Evolutionary conservation across 495 filamentous ascomycete genomes (phyloP), one percentile per base, ranked within the genome.

Genomic region (Aspergillus asperescens): DNA sequence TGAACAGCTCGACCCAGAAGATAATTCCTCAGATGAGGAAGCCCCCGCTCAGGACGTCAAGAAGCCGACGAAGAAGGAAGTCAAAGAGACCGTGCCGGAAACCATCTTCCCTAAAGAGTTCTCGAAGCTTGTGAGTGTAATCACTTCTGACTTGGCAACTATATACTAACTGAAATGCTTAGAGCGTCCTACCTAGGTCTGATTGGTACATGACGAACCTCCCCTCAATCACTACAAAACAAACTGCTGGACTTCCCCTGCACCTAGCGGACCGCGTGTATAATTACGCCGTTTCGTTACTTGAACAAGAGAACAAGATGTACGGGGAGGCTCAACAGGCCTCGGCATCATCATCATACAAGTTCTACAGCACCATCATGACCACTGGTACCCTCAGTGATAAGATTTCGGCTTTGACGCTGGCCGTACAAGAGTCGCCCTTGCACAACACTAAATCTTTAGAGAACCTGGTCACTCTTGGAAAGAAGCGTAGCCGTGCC

Each of bases 361-460:
- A 87, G 67, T 98, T 97, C 75, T 83, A 96, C 73, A 87, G 88
- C 1, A 94, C 90, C 5, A 95, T 98, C 65, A 96, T 98, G 93
- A 73, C 90, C 13, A 90, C 90, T 1, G 93, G 93, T 72, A 98
- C 94, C 7, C 78, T 96, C 46, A 93, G 90, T 28, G 93, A 98
- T 70, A 97, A 96, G 67, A 88, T 96, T 24, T 96, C 94, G 3
- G 93, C 93, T 5, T 71, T 96, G 58, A 98, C 93, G 1, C 75
- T 98, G 40, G 85, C 90, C 20, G 85, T 95, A 12, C 93, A 98
- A 71, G 93, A 97, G 63, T 97, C 93, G 3, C 93, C 93, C 5
- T 70, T 97, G 40, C 93, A 98, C 61, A 96, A 89, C 42, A 85
- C 80, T 45, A 94, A 92, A 57, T 84, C 89, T 8, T 80, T 97